Evolutionary conservation across 768 basidiomycete species (phyloP), one percentile per base, ranked within the genome.

Genomic region (Pleurotus cornucopiae): DNA sequence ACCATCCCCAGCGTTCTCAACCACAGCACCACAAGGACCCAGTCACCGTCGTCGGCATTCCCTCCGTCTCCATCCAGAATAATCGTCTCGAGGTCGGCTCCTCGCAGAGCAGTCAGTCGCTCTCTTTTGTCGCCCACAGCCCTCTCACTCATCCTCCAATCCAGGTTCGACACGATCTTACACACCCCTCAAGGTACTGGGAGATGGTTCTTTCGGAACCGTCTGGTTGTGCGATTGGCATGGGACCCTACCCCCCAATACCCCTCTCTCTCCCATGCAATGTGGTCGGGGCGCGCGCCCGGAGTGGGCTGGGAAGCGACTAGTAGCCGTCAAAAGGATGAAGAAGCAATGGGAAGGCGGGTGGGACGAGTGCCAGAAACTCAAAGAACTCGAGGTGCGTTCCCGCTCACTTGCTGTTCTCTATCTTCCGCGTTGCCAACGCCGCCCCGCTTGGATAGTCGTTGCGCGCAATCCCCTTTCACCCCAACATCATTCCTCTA

Each of bases 171-270:
- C 83, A 57, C 87, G 94, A 64, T 88, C 88, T 16, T 99, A 95
- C 70, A 95, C 94, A 25, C 89, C 92, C 48, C 83, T 98, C 78
- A 98, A 98, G 76, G 88, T 91, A 59, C 84, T 99, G 70, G 97
- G 97, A 41, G 96, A 98, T 70, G 97, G 97, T 55, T 98, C 96
- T 5, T 98, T 99, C 67, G 97, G 97, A 51, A 98, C 94, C 3
- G 97, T 99, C 61, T 94, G 91, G 86, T 82, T 99, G 63, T 97
- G 95, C 72, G 97, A 99, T 80, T 99, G 96, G 96, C 94, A 97
- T 79, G 92, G 91, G 67, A 85, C 90, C 59, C 78, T 98, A 68
- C 92, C 94, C 68, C 86, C 92, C 70, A 89, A 91, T 78, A 91
- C 91, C 51, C 87, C 88, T 43, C 74, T 93, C 60, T 94, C 94